Base-by-base conservation (phyloP, 768 basidiomycete genomes). In the Dacryopinax primogenitus region DNA sequence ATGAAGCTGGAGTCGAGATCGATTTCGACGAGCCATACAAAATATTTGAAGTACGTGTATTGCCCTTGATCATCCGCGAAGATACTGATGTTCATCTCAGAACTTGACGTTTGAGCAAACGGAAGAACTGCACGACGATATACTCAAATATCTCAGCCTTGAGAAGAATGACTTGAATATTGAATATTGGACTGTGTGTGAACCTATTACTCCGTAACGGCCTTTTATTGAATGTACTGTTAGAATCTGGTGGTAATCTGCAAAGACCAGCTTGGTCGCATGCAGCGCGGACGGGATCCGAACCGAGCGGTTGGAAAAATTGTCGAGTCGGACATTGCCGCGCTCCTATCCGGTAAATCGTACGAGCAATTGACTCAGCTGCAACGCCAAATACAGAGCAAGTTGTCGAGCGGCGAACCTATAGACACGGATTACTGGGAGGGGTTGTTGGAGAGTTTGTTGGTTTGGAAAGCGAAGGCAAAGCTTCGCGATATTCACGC, bases 371-470 rank as follows among this genome's bases (percentile, higher is more conserved):
- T 99, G 41, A 81, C 82, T 28, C 81, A 81, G 33, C 79, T 99
- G 58, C 96, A 99, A 75, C 82, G 83, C 65, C 86, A 86, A 71
- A 86, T 98, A 12, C 92, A 93, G 71, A 82, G 81, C 62, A 98
- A 98, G 75, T 82, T 98, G 1, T 78, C 83, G 0, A 91, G 92
- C 68, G 91, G 93, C 34, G 94, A 97, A 75, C 93, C 93, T 1
- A 83, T 99, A 35, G 96, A 99, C 75, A 89, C 86, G 12, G 96
- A 99, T 74, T 99, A 98, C 73, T 99, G 96, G 96, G 96, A 98
- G 76, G 81, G 84, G 58, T 77, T 99, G 7, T 75, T 98, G 65
- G 90, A 92, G 75, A 96, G 90, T 74, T 75, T 99, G 34, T 78
- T 97, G 26, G 95, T 98, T 1, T 96, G 91, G 87, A 98, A 98